Base-by-base conservation (phyloP, 179 eudicot species). In the Silene noctiflora region DNA sequence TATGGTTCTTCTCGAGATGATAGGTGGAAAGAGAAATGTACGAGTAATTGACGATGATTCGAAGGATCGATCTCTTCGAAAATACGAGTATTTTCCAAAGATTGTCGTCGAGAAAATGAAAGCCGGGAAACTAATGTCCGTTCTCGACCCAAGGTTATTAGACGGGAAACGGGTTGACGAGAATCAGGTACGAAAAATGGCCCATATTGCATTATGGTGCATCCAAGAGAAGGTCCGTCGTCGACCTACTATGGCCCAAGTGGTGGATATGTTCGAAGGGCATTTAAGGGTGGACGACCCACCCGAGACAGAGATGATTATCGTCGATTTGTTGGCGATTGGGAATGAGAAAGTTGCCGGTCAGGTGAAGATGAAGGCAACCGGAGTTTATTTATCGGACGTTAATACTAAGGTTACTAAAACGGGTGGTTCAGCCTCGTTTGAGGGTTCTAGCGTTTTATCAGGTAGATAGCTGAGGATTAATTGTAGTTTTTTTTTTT, bases 231-330 rank as follows among this genome's bases (percentile, higher is more conserved):
- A 85, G 77, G 77, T 90, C 27, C 85, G 85, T 75, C 75, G 82
- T 4, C 78, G 98, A 86, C 98, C 98, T 12, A 85, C 79, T 13
- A 94, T 94, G 97, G 81, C 83, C 31, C 76, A 78, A 13, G 97
- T 94, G 24, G 92, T 90, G 3, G 91, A 91, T 29, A 91, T 91
- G 93, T 89, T 94, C 7, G 96, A 91, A 76, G 94, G 94, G 31
- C 87, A 86, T 16, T 62, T 77, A n/a, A 62, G 67, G 0, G 87
- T 90, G 20, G 90, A 85, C 8, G 89, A 88, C 71, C 97, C 97
- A 0, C 97, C 97, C 0, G 85, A 86, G 48, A 86, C 91, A 0
- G 80, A 86, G 69, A 91, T 91, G 98, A 78, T 91, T 5, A 78
- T 91, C 10, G 95, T 84, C 17, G 96, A 89, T 70, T 73, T 93